Base-by-base conservation (phyloP, 805 yeast genomes). In the Cyberlindnera sargentensis region DNA sequence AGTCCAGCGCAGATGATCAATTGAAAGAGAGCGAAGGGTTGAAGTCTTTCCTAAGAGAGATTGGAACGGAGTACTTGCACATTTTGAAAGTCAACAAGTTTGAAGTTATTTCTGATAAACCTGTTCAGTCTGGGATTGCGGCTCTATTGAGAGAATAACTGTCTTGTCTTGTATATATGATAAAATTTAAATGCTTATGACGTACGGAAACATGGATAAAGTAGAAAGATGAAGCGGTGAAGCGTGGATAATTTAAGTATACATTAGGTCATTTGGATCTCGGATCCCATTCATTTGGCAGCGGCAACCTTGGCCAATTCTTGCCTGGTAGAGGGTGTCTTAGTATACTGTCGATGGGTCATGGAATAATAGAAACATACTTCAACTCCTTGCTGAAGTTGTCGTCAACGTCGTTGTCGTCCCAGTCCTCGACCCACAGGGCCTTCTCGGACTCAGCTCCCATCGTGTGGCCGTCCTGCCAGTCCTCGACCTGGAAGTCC, bases 381-480 rank as follows among this genome's bases (percentile, higher is more conserved):
- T 81, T 80, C 60, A 91, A 72, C 55, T 76, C 80, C 49, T 73
- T 74, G 36, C 93, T 79, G 66, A 91, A 93, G 51, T 87, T 88
- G 57, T 90, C 97, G 47, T 86, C 93, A 46, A 82, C 85, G 57
- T 90, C 96, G 49, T 89, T 95, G 61, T 91, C 95, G 53, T 85
- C 97, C 99, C 99, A 91, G 62, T 88, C 91, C 64, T 90, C 96
- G 54, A 90, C 96, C 97, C 98, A 90, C 41, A 90, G 75, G 48
- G 78, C 73, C 54, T 76, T 65, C 63, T 75, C 74, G 51, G 76
- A 70, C 52, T 71, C 67, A 32, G 73, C 60, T 47, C 73, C 72
- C 50, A 78, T 61, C 44, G 82, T 63, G 55, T 81, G 72, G 45
- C 72, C 63, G 32, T 71, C 73, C n/a, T 75, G 65, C 96, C 96